phyloP scores from a whole-genome alignment of 2,329 filamentous ascomycete species.

The Drechslera avenae region DNA sequence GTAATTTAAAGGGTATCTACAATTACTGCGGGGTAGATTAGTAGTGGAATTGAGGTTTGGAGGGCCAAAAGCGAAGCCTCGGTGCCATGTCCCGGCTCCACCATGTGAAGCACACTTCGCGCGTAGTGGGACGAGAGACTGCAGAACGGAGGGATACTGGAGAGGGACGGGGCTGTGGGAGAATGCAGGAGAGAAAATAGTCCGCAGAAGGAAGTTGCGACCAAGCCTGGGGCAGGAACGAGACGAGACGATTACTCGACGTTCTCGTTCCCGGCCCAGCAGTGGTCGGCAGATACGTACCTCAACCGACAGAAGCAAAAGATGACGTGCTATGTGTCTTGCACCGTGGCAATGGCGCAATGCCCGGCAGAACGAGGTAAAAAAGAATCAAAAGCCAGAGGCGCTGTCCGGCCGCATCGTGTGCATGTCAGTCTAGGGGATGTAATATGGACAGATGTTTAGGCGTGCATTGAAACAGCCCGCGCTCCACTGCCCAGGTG shows the following conservation, averaged over 20 bases:
- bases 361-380: constrained; percentile 16
- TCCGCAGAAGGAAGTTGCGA: constrained; percentile 3
- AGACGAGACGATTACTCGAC: constrained; percentile 11
- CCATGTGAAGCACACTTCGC: constrained; percentile 1
- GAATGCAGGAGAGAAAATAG: neutral
- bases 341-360: constrained; percentile 6
- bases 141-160: neutral
- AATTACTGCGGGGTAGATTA: constrained; percentile 39
- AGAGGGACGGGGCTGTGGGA: neutral
- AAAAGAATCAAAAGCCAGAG: constrained; percentile 28
- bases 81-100: constrained; percentile 11
- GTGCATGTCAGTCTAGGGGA: constrained; percentile 14
- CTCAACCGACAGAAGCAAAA: constrained; percentile 39
- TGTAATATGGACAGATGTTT: constrained; percentile 38
- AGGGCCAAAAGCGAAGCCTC: constrained; percentile 10
- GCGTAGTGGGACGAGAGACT: constrained; percentile 6
- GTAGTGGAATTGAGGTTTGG: constrained; percentile 18
- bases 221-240: neutral
- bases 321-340: constrained; percentile 18
- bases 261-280: constrained; percentile 28
- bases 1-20: constrained; percentile 41
- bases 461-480: constrained; percentile 10
- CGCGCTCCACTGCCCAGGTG: constrained; percentile 14
- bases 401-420: constrained; percentile 29
- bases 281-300: constrained; percentile 27